Conservation (phyloP, 192 early-diverging fungal genomes). For the Backusella parvicylindrica region DNA sequence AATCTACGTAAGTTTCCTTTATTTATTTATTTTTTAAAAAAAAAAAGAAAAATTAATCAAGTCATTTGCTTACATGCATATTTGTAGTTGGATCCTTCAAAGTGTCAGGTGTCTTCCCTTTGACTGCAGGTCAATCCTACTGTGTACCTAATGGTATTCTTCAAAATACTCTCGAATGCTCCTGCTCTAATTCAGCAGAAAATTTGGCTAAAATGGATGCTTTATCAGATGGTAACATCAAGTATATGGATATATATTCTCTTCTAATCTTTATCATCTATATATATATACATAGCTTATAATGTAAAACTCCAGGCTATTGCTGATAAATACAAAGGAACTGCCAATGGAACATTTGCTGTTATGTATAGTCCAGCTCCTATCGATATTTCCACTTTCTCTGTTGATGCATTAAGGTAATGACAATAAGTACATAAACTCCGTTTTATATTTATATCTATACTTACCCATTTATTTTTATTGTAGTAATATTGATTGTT, state of each 20-base stretch:
- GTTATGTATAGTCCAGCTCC: conserved; percentile 10
- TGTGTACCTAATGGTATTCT: conserved; percentile 8
- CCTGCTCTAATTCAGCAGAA: conserved; percentile 1
- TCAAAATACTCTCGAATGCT: conserved; percentile 7
- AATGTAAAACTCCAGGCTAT: conserved; percentile 11
- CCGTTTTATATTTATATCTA: not conserved
- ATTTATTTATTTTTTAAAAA: not conserved
- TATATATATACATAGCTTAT: not conserved
- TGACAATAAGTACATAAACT: not conserved
- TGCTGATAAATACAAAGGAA: conserved; percentile 14
- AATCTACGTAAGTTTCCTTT: conserved; percentile 16
- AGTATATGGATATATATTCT: not conserved
- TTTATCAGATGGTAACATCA: conserved; percentile 9
- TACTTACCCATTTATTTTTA: not conserved
- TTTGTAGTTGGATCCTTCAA: conserved; percentile 22
- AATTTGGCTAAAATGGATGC: conserved; percentile 16
- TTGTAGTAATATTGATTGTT: conserved; percentile 20
- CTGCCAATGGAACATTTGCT: conserved; percentile 8
- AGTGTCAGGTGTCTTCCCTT: conserved; percentile 15
- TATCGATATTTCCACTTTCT: conserved; percentile 7
- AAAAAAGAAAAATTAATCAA: too few relatives aligned
- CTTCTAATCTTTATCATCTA: not conserved
- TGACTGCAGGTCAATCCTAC: conserved; percentile 11
- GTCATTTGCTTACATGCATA: not conserved
- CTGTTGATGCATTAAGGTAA: conserved; percentile 12